Conservation (phyloP, 176 grass and related monocot species). For the Oryza meridionalis region DNA sequence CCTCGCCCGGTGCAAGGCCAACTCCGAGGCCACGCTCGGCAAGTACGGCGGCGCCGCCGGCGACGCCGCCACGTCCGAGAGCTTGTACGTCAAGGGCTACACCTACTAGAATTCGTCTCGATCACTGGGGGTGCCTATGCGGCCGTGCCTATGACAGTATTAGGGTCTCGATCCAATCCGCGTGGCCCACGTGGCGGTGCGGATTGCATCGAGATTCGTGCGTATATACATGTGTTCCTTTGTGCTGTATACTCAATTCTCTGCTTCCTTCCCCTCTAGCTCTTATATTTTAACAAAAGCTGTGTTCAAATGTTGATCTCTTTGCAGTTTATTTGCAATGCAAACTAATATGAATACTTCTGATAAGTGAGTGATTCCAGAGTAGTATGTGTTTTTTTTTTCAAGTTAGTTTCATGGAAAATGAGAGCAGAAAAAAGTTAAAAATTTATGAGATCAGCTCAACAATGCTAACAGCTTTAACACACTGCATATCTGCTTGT, state of each 20-base stretch:
- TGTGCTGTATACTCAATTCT: constrained; percentile 3
- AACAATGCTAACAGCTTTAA: constrained; percentile 19
- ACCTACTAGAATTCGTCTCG: constrained; percentile 55
- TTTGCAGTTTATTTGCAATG: constrained; percentile 23
- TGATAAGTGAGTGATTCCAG: constrained; percentile 29
- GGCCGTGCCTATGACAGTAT: background rate
- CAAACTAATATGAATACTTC: constrained; percentile 26
- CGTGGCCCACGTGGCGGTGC: background rate
- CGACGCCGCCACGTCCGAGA: constrained; percentile 80
- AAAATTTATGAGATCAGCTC: background rate
- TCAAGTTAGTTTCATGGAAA: background rate
- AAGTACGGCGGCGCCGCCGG: constrained; percentile 60
- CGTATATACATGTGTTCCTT: constrained; percentile 27
- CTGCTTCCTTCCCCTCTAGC: background rate
- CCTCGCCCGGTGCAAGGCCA: constrained; percentile 82
- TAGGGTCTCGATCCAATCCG: background rate
- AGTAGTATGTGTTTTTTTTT: background rate
- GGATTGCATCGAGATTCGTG: constrained; percentile 21
- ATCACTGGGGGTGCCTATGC: too few species aligned
- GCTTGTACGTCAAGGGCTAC: constrained; percentile 85
- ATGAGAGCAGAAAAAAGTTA: background rate
- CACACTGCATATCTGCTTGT: background rate
- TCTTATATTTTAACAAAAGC: constrained; percentile 22
- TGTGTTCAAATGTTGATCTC: constrained; percentile 29
- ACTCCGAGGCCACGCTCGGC: constrained; percentile 78